A percentile compares a stretch with the other conserved stretches of the same genome.
Conservation (phyloP, 202 grass and related monocot species). For the Bolboschoenoplectus hybrid region DNA sequence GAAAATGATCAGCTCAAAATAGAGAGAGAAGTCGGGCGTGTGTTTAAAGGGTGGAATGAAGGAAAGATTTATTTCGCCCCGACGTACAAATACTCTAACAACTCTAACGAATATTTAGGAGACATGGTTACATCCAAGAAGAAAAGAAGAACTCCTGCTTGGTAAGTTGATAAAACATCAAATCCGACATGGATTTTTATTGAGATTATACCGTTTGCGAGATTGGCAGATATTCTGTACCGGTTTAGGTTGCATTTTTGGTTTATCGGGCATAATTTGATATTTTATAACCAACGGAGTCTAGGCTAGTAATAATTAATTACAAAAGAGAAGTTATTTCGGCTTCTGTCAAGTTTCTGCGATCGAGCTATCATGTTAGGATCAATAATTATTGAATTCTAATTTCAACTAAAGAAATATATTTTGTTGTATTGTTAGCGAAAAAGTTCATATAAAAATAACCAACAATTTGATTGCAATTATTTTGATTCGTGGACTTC, state of each 20-base stretch:
- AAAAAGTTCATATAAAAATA: not conserved
- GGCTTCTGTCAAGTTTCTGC: not conserved
- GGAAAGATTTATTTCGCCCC: conserved; percentile 70
- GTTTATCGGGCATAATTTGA: not conserved
- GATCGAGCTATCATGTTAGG: not conserved
- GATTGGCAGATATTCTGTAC: no score
- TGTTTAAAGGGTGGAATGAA: conserved; percentile 76
- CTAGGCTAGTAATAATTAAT: not conserved
- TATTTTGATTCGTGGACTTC: not conserved
- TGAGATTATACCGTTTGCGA: not conserved
- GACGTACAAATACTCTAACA: conserved; percentile 80
- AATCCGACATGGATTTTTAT: not conserved
- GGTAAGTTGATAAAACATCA: conserved; percentile 35
- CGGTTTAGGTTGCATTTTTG: not conserved
- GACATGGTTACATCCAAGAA: conserved; percentile 55
- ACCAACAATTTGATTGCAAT: not conserved
- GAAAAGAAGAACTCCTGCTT: conserved; percentile 88
- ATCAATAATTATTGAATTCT: not conserved
- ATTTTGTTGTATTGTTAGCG: not conserved
- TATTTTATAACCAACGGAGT: not conserved
- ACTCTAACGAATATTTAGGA: conserved; percentile 65
- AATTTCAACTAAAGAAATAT: not conserved
- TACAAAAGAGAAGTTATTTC: not conserved
- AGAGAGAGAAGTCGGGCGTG: conserved; percentile 53
- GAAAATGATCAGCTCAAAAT: conserved; percentile 82